These are phyloP conservation scores for Cytospora piceicola DNA, from an alignment of 2,329 filamentous ascomycete genomes.

Conservation along the genomic window DNA sequence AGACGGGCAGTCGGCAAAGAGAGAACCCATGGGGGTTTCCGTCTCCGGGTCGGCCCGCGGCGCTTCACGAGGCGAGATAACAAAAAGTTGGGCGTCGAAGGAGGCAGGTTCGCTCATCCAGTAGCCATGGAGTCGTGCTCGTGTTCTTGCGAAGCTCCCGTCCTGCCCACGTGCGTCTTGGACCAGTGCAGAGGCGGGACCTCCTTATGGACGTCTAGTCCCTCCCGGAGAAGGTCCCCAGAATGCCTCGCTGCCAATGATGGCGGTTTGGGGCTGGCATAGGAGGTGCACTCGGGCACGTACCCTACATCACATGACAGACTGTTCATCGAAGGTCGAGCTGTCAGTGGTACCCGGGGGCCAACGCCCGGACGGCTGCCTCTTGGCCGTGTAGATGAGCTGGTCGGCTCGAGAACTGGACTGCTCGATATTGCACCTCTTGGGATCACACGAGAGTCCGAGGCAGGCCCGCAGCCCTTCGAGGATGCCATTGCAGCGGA, in stretches of 20 bases:
- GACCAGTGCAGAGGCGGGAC: conserved; percentile 16
- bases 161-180: conserved; percentile 34
- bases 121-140: conserved; percentile 62
- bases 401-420: background rate
- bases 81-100: conserved; percentile 30
- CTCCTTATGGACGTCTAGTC: conserved; percentile 35
- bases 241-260: conserved; percentile 1
- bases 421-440: background rate
- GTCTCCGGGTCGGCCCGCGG: conserved; percentile 31
- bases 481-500: background rate
- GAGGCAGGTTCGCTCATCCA: conserved; percentile 7
- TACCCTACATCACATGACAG: background rate
- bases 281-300: background rate
- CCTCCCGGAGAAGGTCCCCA: conserved; percentile 23
- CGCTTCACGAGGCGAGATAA: conserved; percentile 25
- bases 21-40: conserved; percentile 34
- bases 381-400: background rate
- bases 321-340: background rate
- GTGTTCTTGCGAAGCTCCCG: conserved; percentile 45
- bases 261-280: conserved; percentile 3
- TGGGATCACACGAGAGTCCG: background rate
- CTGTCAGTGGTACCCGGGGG: background rate
- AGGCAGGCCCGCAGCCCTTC: background rate
- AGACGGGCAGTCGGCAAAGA: conserved; percentile 37
- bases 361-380: background rate